Evolutionary conservation across 1,284 basidiomycete species (phyloP).

Genomic region (Ustilago crameri): DNA sequence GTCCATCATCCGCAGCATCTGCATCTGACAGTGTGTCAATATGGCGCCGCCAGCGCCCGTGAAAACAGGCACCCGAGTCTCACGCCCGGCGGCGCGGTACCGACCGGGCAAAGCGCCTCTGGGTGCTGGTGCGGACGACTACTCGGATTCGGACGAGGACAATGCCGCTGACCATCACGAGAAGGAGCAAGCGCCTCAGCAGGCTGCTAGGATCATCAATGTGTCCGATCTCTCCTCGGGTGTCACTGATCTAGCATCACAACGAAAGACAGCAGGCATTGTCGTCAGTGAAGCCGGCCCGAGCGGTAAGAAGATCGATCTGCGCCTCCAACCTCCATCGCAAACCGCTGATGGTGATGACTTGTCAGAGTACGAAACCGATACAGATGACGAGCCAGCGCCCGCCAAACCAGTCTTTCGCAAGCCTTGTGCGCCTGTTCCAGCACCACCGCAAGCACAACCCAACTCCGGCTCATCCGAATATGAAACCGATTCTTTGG

Average conservation of each 20-base stretch:
- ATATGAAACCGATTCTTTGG: constrained; percentile 74
- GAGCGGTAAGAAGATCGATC: constrained; percentile 33
- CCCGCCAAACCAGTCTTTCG: constrained; percentile 50
- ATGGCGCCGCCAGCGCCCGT: constrained; percentile 20
- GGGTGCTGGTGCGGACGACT: constrained; percentile 28
- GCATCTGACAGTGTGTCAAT: neutral
- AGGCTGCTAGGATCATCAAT: neutral
- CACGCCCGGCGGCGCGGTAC: constrained; percentile 61
- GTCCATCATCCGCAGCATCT: neutral
- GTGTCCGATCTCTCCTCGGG: constrained; percentile 13
- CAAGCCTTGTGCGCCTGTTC: constrained; percentile 20
- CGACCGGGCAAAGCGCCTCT: constrained; percentile 64
- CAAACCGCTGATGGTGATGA: constrained; percentile 2
- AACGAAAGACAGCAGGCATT: constrained; percentile 21
- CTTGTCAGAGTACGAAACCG: constrained; percentile 71
- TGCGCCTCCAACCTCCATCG: constrained; percentile 12
- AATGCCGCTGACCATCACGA: constrained; percentile 4
- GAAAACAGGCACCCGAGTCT: constrained; percentile 24
- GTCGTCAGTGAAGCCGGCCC: constrained; percentile 11
- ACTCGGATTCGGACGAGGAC: constrained; percentile 39
- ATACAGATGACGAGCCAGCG: constrained; percentile 69
- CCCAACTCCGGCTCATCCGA: constrained; percentile 56
- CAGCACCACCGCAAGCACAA: constrained; percentile 1
- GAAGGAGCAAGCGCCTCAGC: constrained; percentile 1
- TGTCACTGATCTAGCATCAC: constrained; percentile 7